Conservation (phyloP, 140 eudicot genomes). For the Anethum foeniculum region DNA sequence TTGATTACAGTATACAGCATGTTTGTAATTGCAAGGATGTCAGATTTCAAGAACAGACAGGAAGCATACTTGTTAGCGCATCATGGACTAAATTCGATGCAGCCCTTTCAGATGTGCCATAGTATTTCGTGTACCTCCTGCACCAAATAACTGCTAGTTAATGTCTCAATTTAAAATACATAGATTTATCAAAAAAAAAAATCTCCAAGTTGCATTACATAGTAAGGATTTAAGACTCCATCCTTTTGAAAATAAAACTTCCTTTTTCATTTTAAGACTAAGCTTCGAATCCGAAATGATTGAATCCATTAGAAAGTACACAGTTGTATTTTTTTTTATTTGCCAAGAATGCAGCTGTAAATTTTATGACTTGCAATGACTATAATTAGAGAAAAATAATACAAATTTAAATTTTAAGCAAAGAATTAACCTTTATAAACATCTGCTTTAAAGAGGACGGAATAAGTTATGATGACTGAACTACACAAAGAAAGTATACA, state of each 20-base stretch:
- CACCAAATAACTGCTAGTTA: neutral
- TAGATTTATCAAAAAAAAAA: neutral
- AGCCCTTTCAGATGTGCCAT: conserved; percentile 79
- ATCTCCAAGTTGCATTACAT: neutral
- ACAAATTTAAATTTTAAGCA: neutral
- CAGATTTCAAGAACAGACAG: neutral
- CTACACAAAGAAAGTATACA: neutral
- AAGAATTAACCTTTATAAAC: neutral
- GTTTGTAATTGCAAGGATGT: neutral
- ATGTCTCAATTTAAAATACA: neutral
- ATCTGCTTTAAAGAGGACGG: neutral
- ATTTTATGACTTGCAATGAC: neutral
- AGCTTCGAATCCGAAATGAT: neutral
- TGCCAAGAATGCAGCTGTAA: neutral
- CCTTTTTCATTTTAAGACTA: neutral
- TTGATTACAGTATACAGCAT: neutral
- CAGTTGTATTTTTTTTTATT: neutral
- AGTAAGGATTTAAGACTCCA: neutral
- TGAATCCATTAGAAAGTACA: neutral
- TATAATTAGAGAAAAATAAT: neutral
- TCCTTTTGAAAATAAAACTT: neutral
- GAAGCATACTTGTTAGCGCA: conserved; percentile 68
- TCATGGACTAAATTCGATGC: conserved; percentile 79
- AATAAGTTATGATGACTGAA: neutral
- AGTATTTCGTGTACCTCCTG: conserved; percentile 91